These are phyloP conservation scores for Monosporozyma aquatica DNA, from an alignment of 805 yeast genomes.

Conservation along the genomic window DNA sequence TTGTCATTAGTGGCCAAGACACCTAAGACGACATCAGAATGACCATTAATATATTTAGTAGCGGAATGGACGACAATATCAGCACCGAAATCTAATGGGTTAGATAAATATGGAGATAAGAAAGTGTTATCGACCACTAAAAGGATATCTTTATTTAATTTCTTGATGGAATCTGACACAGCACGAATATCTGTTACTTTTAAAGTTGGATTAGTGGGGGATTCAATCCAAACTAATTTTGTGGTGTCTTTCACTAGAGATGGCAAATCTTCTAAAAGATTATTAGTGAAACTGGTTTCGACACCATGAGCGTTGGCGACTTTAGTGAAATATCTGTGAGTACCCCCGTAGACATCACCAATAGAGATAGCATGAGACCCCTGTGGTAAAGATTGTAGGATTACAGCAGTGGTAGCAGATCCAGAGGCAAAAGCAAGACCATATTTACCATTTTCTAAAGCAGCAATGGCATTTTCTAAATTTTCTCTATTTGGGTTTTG, in stretches of 20 bases:
- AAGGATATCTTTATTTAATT: conserved; percentile 43
- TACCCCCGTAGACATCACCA: conserved; percentile 87
- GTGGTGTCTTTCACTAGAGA: conserved; percentile 51
- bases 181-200: conserved; percentile 63
- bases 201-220: conserved; percentile 84
- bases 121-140: conserved; percentile 85
- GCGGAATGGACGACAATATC: conserved; percentile 84
- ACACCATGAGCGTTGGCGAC: conserved; percentile 78
- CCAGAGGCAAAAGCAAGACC: conserved; percentile 81
- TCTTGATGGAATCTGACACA: conserved; percentile 45
- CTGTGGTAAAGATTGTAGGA: conserved; percentile 62
- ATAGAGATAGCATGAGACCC: conserved; percentile 69
- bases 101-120: conserved; percentile 77
- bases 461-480: conserved; percentile 70
- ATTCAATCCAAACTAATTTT: conserved; percentile 75
- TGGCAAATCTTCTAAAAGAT: conserved; percentile 52
- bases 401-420: conserved; percentile 71
- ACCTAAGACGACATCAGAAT: conserved; percentile 86
- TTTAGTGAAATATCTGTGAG: conserved; percentile 81
- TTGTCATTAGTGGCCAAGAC: conserved; percentile 63
- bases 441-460: conserved; percentile 65
- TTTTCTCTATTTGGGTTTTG: conserved; percentile 80
- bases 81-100: conserved; percentile 76
- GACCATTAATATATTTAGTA: conserved; percentile 86
- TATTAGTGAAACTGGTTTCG: conserved; percentile 54